Base-by-base conservation (phyloP, 768 basidiomycete species). In the Leucogyrophana mollusca region DNA sequence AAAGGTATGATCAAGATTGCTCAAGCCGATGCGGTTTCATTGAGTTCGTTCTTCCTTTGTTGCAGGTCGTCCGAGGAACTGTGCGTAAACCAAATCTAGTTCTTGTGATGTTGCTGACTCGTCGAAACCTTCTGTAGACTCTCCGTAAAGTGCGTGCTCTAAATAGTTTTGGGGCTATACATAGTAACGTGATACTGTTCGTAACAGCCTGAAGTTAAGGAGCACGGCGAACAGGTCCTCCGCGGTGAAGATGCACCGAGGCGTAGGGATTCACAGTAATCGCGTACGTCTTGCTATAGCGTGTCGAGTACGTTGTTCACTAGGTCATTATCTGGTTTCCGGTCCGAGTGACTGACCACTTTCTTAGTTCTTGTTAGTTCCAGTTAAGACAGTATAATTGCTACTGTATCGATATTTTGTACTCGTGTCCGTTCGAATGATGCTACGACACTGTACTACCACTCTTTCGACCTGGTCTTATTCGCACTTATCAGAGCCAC, bases 221-320 rank as follows among this genome's bases (percentile, higher is more conserved):
- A 79, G 42, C 73, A 81, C 34, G 81, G 80, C 0, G 62, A 76
- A 50, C 64, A 71, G 41, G 79, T 83, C 20, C 68, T 83, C 22
- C 70, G 73, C 20, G 82, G 82, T 16, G 65, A 73, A 48, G 70
- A 66, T 4, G 56, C 69, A 3, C 61, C 71, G 37, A 51, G 36
- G 35, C 56, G 61, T 30, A 49, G 54, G 45, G 51, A 48, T 17
- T 67, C 65, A 4, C 43, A 49, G 23, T 56, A 54, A 18, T 27
- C 40, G n/a, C 23, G n/a, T 23, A 24, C 22, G 43, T 39, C 44
- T 18, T n/a, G 30, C 20, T 5, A 7, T 25, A 14, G 43, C 9
- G 13, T 10, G 11, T 37, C n/a, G n/a, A 9, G 20, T 23, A 14
- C 21, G 10, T 10, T 9, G 13, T 14, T 40, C 21, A n/a, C n/a